These are phyloP conservation scores for Scheffersomyces quercinus DNA, from an alignment of 1,139 yeast genomes.

Conservation along the genomic window DNA sequence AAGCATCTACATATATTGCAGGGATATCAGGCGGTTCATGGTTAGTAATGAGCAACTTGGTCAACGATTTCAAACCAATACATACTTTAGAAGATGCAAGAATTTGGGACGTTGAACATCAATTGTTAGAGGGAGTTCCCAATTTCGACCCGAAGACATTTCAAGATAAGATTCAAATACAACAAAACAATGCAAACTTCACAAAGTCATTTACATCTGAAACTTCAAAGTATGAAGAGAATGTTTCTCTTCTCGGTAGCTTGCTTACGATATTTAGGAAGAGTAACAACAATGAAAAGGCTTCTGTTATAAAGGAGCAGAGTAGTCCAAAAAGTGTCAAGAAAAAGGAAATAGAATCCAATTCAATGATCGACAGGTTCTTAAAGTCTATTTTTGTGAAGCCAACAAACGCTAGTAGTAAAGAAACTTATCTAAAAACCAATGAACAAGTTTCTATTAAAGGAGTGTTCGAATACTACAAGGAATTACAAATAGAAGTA, in stretches of 20 bases:
- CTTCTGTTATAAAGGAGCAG: neutral
- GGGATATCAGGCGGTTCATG: conserved; percentile 78
- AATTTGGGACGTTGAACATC: conserved; percentile 47
- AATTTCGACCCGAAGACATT: conserved; percentile 33
- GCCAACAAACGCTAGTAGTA: neutral
- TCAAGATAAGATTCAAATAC: conserved; percentile 1
- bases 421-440: neutral
- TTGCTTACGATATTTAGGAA: conserved; percentile 9
- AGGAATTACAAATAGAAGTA: conserved; percentile 52
- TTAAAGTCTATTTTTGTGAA: conserved; percentile 3
- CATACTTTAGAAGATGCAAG: conserved; percentile 26
- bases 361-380: neutral
- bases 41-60: conserved; percentile 53
- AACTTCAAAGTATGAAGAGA: conserved; percentile 20
- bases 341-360: neutral
- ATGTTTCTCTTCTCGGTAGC: conserved; percentile 12
- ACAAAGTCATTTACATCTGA: neutral
- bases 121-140: conserved; percentile 58
- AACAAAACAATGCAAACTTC: neutral
- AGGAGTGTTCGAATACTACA: conserved; percentile 45
- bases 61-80: conserved; percentile 47
- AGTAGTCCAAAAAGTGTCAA: too few species aligned
- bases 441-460: conserved; percentile 15
- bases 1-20: conserved; percentile 53
- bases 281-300: neutral